Conservation (phyloP, 768 basidiomycete genomes). For the Trametes villosa region DNA sequence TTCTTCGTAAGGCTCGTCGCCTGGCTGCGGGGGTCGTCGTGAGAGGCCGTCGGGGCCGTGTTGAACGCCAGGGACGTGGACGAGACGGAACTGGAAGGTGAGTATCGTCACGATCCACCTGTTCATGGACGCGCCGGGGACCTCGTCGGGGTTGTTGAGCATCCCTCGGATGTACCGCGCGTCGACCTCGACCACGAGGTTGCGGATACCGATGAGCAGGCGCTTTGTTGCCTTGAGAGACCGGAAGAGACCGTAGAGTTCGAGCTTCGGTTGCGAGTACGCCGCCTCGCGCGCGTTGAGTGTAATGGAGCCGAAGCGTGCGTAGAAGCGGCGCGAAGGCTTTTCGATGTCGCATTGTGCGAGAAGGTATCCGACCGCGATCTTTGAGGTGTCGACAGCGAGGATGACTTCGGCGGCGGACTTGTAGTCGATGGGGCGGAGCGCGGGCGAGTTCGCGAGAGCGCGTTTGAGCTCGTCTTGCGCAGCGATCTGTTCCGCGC, state of each 20-base stretch:
- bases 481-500: slow-evolving; percentile 12
- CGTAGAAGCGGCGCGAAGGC: slow-evolving; percentile 26
- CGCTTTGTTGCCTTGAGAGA: slow-evolving; percentile 27
- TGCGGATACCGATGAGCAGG: slow-evolving; percentile 36
- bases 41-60: slow-evolving; percentile 41
- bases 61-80: slow-evolving; percentile 39
- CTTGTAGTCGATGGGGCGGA: slow-evolving; percentile 30
- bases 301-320: slow-evolving; percentile 43
- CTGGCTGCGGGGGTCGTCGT: slow-evolving; percentile 11
- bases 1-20: not conserved
- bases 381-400: slow-evolving; percentile 31
- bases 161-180: slow-evolving; percentile 45
- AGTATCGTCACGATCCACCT: slow-evolving; percentile 47
- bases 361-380: slow-evolving; percentile 33
- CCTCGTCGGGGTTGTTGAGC: slow-evolving; percentile 44
- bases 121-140: slow-evolving; percentile 45
- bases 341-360: slow-evolving; percentile 28
- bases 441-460: slow-evolving; percentile 17
- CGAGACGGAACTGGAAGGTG: slow-evolving; percentile 41
- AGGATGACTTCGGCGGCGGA: slow-evolving; percentile 24
- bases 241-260: slow-evolving; percentile 32
- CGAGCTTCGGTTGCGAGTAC: slow-evolving; percentile 34
- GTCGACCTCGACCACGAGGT: slow-evolving; percentile 44
- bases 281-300: slow-evolving; percentile 35
- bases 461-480: slow-evolving; percentile 27